Conservation (phyloP, 2,329 filamentous ascomycete species). For the Ophiostoma novo-ulmi region DNA sequence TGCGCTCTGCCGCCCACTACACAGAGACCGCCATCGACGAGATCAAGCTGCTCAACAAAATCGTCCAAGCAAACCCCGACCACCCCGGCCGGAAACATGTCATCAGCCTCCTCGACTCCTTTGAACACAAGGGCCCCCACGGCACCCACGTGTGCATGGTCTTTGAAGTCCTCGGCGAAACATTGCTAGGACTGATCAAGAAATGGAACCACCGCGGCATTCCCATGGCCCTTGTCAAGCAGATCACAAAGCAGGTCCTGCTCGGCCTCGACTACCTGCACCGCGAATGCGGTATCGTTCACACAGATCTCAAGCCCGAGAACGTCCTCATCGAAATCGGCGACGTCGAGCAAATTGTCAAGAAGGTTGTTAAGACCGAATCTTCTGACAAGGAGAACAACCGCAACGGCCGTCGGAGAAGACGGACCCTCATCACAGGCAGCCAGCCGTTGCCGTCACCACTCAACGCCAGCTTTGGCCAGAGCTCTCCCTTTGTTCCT, state of each 20-base stretch:
- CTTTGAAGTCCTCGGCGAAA: constrained; percentile 95
- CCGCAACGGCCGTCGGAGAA: constrained; percentile 80
- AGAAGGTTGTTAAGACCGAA: constrained; percentile 87
- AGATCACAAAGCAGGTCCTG: constrained; percentile 97
- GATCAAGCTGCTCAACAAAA: constrained; percentile 96
- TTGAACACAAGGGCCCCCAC: constrained; percentile 95
- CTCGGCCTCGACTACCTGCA: constrained; percentile 94
- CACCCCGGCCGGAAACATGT: constrained; percentile 94
- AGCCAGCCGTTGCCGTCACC: constrained; percentile 94
- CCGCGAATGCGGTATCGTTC: constrained; percentile 96
- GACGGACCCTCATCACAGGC: constrained; percentile 91
- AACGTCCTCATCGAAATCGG: constrained; percentile 99
- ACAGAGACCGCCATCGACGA: constrained; percentile 98
- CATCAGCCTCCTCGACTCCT: constrained; percentile 91
- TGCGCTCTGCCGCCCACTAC: constrained; percentile 95
- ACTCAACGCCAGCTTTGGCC: constrained; percentile 84
- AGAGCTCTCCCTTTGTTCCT: constrained; percentile 63
- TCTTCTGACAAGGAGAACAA: constrained; percentile 74
- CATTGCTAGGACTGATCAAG: constrained; percentile 91
- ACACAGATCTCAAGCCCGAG: constrained; percentile 95
- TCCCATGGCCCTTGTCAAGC: constrained; percentile 92
- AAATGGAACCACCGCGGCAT: constrained; percentile 97
- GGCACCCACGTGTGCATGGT: constrained; percentile 99
- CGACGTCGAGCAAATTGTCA: constrained; percentile 97
- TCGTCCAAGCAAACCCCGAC: constrained; percentile 88